Conservation (phyloP, 2,329 filamentous ascomycete genomes). For the Diaporthe longicolla region DNA sequence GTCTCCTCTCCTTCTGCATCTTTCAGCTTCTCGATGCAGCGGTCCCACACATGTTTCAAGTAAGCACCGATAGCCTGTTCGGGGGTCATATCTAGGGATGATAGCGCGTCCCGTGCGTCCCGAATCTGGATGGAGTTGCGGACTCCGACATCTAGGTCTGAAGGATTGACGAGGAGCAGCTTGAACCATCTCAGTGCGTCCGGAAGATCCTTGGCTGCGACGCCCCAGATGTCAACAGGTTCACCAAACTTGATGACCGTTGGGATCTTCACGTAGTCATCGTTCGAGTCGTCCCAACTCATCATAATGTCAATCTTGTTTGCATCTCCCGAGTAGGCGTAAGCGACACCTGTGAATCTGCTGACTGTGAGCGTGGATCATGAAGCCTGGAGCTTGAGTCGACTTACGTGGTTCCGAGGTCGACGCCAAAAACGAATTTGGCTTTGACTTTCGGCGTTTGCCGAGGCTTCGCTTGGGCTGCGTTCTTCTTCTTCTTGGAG, state of each 20-base stretch:
- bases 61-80: slow-evolving; percentile 52
- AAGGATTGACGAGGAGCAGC: slow-evolving; percentile 53
- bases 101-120: slow-evolving; percentile 7
- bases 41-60: slow-evolving; percentile 53
- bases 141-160: slow-evolving; percentile 49
- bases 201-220: slow-evolving; percentile 48
- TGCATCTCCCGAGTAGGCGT: slow-evolving; percentile 50
- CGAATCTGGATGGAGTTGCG: slow-evolving; percentile 45
- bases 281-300: slow-evolving; percentile 48
- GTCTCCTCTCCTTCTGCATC: slow-evolving; percentile 45
- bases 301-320: slow-evolving; percentile 51
- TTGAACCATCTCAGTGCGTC: slow-evolving; percentile 58
- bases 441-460: not conserved
- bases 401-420: slow-evolving; percentile 62
- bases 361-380: not conserved
- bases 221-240: slow-evolving; percentile 46
- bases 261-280: slow-evolving; percentile 52
- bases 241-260: slow-evolving; percentile 47
- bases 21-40: slow-evolving; percentile 48
- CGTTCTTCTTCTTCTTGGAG: slow-evolving; percentile 3
- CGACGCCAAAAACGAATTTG: slow-evolving; percentile 56
- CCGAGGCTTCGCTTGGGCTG: too few relatives aligned
- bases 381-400: slow-evolving; percentile 19
- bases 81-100: slow-evolving; percentile 44
- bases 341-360: slow-evolving; percentile 59